Conservation (phyloP, 306 rosid species). For the Medicago lupulina region DNA sequence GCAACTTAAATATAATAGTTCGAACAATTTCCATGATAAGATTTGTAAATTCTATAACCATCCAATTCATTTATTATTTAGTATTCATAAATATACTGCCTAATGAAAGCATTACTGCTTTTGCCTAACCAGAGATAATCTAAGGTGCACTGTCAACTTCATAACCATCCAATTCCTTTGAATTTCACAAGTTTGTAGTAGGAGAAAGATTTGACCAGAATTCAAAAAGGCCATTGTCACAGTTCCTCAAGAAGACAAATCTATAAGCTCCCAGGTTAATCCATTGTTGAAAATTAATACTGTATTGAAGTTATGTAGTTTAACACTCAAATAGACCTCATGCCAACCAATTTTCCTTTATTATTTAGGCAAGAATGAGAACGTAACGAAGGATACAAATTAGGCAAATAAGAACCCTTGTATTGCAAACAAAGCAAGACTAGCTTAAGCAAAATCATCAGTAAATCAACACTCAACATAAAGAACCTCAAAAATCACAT, state of each 20-base stretch:
- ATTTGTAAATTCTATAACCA: not conserved
- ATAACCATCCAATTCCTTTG: constrained; percentile 28
- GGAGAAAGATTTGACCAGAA: constrained; percentile 27
- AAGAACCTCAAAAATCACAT: constrained; percentile 10
- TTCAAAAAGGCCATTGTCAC: constrained; percentile 1
- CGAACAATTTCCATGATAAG: constrained; percentile 8
- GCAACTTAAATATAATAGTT: constrained; percentile 30
- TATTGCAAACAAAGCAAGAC: constrained; percentile 13
- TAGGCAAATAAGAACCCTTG: not conserved
- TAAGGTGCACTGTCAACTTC: constrained; percentile 14
- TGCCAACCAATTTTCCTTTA: constrained; percentile 28
- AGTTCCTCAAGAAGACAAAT: constrained; percentile 16
- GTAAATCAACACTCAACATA: constrained; percentile 23
- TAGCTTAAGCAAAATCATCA: constrained; percentile 10
- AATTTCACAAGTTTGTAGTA: constrained; percentile 21
- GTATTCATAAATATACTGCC: not conserved
- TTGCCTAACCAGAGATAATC: constrained; percentile 13
- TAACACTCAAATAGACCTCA: constrained; percentile 2
- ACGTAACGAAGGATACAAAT: not conserved
- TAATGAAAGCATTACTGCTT: not conserved
- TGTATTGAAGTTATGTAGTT: not conserved
- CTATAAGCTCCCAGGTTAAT: constrained; percentile 7
- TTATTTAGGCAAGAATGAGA: not conserved
- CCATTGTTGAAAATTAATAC: constrained; percentile 6
- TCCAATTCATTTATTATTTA: too few relatives aligned